Base-by-base conservation (phyloP, 2,329 filamentous ascomycete genomes). In the Leptographium galeiforme region DNA sequence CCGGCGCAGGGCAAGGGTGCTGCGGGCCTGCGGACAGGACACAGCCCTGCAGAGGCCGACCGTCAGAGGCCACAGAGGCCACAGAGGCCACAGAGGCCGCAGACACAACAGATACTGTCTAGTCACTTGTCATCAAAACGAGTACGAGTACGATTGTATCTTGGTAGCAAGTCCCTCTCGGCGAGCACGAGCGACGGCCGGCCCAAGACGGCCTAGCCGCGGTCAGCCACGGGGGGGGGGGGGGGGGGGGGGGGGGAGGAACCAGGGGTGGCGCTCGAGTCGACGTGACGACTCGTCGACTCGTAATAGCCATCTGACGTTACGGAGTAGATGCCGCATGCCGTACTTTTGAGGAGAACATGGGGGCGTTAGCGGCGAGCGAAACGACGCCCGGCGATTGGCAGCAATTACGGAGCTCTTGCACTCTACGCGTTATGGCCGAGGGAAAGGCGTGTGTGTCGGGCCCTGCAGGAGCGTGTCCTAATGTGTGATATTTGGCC, bases 401-500 rank as follows among this genome's bases (percentile, higher is more conserved):
- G 54, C 48, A 53, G 48, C 39, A 25, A 53, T 43, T 51, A 33
- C 48, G 38, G 48, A 41, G 48, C 47, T 14, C 18, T 40, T 40
- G 12, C 8, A 41, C 14, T 50, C 48, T 50, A 36, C 36, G 48
- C 34, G 34, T 49, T 25, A 25, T 25, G 25, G 25, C 25, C 25
- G 25, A 25, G 48, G 30, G 33, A 38, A 33, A 13, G 5, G 18
- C 8, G 34, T 18, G 44, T 33, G 44, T 30, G 47, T 32, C 18
- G 8, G 34, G 39, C 34, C 47, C 39, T 49, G 50, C 53, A 52
- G 36, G 50, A 50, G 53, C 53, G 53, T 41, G 34, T 51, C 47
- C n/a, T 46, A 44, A 41, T 25, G 25, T 41, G 40, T 41, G 40
- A 41, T 41, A 30, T 44, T 44, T 25, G 41, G 18, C 13, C 6